Evolutionary conservation across 768 basidiomycete species (phyloP), one percentile per base, ranked within the genome.

Genomic region (Termitomyces titanicus): DNA sequence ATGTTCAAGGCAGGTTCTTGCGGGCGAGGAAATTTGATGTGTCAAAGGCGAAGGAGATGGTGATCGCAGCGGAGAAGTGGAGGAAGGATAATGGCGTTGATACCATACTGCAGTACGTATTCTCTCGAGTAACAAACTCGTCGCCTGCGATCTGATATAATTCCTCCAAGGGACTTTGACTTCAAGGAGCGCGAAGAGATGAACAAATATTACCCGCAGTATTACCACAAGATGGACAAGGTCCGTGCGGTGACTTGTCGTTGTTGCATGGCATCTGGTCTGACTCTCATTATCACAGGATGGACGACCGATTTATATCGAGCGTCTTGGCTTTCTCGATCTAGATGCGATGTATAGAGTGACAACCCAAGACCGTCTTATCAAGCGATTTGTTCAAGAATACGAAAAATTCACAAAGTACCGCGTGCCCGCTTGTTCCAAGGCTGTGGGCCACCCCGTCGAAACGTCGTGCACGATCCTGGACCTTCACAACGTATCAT

Each of bases 381-480:
- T 97, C 60, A 79, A 92, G 59, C 90, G 89, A 39, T 88, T 98
- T 68, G 91, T 98, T 25, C 79, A 76, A 66, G 96, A 98, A 71
- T 98, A 98, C 81, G 95, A 98, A 72, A 88, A 85, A 63, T 94
- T 88, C 77, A 73, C 91, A 61, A 74, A 70, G 24, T 79, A 89
- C 45, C 91, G 96, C 31, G 79, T 94, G 33, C 92, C 94, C 47
- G 88, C 92, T 5, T 87, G 88, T 70, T 81, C 89, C 58, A 69
- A 48, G 13, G 80, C 81, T 1, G 72, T 78, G 31, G 94, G 94
- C 0, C 89, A 94, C 72, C 86, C 92, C 53, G 89, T 98, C 68
- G 96, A 98, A 75, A 98, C 96, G 13, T 90, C 85, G 50, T 98
- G 96, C 84, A 98, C 97, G 54, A 94, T 98, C 78, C 81, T 98